Conservation (phyloP, 768 basidiomycete species). For the Amanita inopinata region DNA sequence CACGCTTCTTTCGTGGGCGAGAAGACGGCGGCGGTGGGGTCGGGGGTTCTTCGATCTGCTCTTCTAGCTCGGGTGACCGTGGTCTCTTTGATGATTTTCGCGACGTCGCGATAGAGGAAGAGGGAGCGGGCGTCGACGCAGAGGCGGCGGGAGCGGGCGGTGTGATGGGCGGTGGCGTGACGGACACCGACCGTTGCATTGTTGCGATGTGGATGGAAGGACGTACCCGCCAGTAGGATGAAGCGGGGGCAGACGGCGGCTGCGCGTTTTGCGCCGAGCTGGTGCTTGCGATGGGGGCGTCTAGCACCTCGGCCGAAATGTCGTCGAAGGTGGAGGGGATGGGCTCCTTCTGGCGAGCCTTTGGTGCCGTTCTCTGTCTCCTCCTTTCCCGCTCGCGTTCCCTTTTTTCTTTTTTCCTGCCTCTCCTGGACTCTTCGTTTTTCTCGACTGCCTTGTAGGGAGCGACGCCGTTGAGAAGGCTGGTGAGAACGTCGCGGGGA, state of each 20-base stretch:
- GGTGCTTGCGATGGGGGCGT: constrained; percentile 18
- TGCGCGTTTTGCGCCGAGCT: constrained; percentile 19
- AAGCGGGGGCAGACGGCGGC: constrained; percentile 23
- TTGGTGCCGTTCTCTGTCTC: constrained; percentile 19
- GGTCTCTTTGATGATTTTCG: constrained; percentile 76
- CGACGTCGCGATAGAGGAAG: constrained; percentile 63
- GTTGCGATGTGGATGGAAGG: constrained; percentile 67
- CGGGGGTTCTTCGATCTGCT: constrained; percentile 24
- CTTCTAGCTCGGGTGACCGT: constrained; percentile 60
- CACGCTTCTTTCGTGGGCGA: constrained; percentile 47
- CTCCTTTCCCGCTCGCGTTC: constrained; percentile 43
- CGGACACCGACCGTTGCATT: constrained; percentile 60
- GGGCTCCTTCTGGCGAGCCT: constrained; percentile 25
- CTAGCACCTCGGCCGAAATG: constrained; percentile 21
- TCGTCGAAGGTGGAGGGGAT: constrained; percentile 15
- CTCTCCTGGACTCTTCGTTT: constrained; percentile 46
- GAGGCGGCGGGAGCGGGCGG: constrained; percentile 43
- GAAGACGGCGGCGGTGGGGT: constrained; percentile 17
- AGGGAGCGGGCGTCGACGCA: constrained; percentile 67
- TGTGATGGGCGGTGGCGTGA: constrained; percentile 60
- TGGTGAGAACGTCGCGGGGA: constrained; percentile 68
- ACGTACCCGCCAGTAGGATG: constrained; percentile 58
- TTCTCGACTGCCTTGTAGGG: constrained; percentile 55
- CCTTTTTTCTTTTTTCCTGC: constrained; percentile 44
- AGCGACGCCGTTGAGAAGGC: constrained; percentile 65